Conservation (phyloP, 768 basidiomycete species). For the Lentinula raphanica region DNA sequence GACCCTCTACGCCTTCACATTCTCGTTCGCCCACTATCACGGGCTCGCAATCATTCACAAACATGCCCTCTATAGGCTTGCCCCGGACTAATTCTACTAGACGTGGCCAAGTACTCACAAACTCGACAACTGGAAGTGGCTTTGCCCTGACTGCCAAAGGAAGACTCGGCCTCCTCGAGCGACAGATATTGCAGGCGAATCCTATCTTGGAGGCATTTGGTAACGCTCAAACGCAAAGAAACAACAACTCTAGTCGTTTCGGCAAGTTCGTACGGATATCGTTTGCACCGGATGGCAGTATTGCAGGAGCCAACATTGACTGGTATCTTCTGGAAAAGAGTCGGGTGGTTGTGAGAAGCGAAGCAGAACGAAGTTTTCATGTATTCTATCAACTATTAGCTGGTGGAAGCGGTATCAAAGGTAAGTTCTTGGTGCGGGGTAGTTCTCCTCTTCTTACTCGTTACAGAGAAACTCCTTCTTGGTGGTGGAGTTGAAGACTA, state of each 20-base stretch:
- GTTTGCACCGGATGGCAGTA: slow-evolving; percentile 89
- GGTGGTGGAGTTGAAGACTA: slow-evolving; percentile 74
- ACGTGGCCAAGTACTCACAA: slow-evolving; percentile 40
- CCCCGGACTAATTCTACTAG: slow-evolving; percentile 62
- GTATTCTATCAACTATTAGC: slow-evolving; percentile 94
- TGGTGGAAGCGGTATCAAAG: slow-evolving; percentile 65
- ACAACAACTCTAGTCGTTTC: slow-evolving; percentile 98
- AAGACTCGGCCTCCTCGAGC: slow-evolving; percentile 82
- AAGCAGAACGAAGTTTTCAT: slow-evolving; percentile 91
- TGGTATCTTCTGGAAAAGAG: slow-evolving; percentile 99
- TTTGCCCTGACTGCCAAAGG: slow-evolving; percentile 56
- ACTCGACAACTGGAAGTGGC: slow-evolving; percentile 38
- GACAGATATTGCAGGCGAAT: slow-evolving; percentile 96
- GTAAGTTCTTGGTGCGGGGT: slow-evolving; percentile 32
- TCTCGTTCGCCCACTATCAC: slow-evolving; percentile 62
- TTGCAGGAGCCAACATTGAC: slow-evolving; percentile 96
- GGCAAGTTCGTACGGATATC: slow-evolving; percentile 97
- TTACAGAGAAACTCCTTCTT: slow-evolving; percentile 66
- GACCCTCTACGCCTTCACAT: slow-evolving; percentile 51
- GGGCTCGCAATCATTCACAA: slow-evolving; percentile 41
- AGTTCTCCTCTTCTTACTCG: slow-evolving; percentile 6
- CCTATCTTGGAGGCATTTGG: slow-evolving; percentile 97
- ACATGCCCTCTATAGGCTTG: slow-evolving; percentile 63
- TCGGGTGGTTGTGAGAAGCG: slow-evolving; percentile 81
- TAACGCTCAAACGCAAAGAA: slow-evolving; percentile 96